Conservation (phyloP, 2,329 filamentous ascomycete species). For the Pseudogymnoascus destructans region DNA sequence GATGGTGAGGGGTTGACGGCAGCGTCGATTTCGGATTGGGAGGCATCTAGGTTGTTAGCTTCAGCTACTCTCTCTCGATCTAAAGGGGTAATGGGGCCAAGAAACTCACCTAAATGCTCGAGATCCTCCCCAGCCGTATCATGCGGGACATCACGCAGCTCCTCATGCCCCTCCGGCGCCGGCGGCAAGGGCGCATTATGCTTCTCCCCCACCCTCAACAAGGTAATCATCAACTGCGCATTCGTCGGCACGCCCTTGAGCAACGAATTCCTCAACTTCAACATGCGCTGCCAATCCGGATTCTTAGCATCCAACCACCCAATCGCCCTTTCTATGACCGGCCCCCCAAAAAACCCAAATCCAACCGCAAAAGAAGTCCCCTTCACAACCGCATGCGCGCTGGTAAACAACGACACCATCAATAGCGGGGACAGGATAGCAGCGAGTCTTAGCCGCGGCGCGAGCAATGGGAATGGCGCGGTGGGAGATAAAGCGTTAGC, state of each 20-base stretch:
- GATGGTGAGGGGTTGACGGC: constrained; percentile 31
- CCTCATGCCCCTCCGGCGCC: constrained; percentile 36
- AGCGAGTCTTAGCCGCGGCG: constrained; percentile 42
- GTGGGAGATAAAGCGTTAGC: constrained; percentile 52
- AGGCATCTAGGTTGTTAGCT: constrained; percentile 17
- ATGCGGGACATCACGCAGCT: constrained; percentile 11
- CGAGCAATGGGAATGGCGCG: constrained; percentile 43
- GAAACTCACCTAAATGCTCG: constrained; percentile 36
- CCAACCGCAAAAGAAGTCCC: constrained; percentile 53
- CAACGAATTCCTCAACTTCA: constrained; percentile 62
- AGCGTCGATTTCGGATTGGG: constrained; percentile 21
- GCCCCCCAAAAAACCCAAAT: constrained; percentile 68
- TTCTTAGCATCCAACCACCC: constrained; percentile 45
- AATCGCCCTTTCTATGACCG: constrained; percentile 49
- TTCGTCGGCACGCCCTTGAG: constrained; percentile 78
- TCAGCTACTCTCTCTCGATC: no score
- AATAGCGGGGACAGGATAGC: constrained; percentile 39
- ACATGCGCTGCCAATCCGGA: constrained; percentile 61
- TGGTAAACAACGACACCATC: constrained; percentile 38
- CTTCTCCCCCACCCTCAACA: constrained; percentile 68
- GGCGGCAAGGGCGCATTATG: constrained; percentile 58
- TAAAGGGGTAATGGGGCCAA: constrained; percentile 17
- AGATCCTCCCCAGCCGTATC: constrained; percentile 39
- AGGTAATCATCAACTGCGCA: constrained; percentile 67
- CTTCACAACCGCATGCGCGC: constrained; percentile 51